phyloP scores from a whole-genome alignment of 1,284 basidiomycete genomes.

The Vanrija sp. region DNA sequence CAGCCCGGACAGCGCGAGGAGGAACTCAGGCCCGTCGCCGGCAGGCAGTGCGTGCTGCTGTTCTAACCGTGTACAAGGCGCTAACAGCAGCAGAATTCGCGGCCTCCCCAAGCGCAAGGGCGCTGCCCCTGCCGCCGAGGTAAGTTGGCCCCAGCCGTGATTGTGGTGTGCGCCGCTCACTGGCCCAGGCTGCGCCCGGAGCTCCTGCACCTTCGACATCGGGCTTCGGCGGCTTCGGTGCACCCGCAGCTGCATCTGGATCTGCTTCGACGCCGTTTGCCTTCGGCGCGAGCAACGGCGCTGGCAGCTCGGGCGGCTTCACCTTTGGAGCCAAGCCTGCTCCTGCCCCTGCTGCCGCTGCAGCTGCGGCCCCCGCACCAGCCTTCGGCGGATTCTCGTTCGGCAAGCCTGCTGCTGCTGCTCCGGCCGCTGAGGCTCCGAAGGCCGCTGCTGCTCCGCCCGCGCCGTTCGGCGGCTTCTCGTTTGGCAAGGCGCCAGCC shows the following conservation, averaged over 20 bases:
- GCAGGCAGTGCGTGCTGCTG: constrained; percentile 33
- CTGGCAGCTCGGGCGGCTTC: neutral
- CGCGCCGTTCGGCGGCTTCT: constrained; percentile 24
- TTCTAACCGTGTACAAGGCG: neutral
- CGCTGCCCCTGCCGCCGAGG: constrained; percentile 3
- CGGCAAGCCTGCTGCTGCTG: constrained; percentile 3
- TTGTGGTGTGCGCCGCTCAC: neutral
- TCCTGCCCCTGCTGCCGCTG: constrained; percentile 5
- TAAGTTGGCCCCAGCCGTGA: neutral
- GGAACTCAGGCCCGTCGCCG: constrained; percentile 35
- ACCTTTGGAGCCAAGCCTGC: constrained; percentile 4
- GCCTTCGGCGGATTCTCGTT: constrained; percentile 28
- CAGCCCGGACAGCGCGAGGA: constrained; percentile 33
- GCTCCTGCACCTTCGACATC: constrained; percentile 4
- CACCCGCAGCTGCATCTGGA: neutral
- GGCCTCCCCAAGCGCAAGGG: constrained; percentile 47
- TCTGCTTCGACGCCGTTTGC: constrained; percentile 12
- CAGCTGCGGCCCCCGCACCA: constrained; percentile 14
- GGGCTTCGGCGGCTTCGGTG: neutral
- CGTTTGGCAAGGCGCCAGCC: constrained; percentile 6
- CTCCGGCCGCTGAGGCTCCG: constrained; percentile 3
- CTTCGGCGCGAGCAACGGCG: constrained; percentile 11
- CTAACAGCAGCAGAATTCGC: constrained; percentile 40
- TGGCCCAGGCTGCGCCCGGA: constrained; percentile 3
- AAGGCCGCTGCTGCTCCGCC: constrained; percentile 9